Base-by-base conservation (phyloP, 768 basidiomycete species). In the Auricularia auricula-judae region DNA sequence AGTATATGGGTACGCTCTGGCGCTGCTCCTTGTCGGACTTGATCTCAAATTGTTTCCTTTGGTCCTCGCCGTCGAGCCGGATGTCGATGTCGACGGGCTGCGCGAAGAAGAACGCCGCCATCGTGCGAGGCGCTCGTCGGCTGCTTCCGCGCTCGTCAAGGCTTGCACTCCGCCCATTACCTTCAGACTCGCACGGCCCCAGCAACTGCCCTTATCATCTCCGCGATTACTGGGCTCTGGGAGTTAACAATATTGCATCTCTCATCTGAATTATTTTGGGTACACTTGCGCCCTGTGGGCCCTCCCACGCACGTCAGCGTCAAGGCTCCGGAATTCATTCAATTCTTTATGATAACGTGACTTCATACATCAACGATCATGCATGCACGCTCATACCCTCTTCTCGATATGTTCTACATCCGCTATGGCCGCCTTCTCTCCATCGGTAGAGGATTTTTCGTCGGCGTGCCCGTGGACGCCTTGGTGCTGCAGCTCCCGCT, bases 61-160 rank as follows among this genome's bases (percentile, higher is more conserved):
- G 77, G 42, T 97, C 91, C 72, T 98, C 94, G 42, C 85, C 88
- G 59, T 90, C 86, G 36, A 98, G 82, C 71, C 88, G 88, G 72
- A 99, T 78, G 72, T 97, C 93, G 16, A 98, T 82, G 71, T 98
- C 95, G 66, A 98, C 85, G 2, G 93, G 91, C 5, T 88, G 88
- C 59, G 87, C 83, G 73, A 97, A 97, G 81, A 97, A 96, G 76
- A 91, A 95, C 2, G 89, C 86, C 58, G 94, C 88, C 89, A 91
- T 91, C 39, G 39, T 39, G 8, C 39, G 39, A 39, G 39, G 12
- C 39, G 39, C 39, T 39, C 39, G 39, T 39, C 39, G 39, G 39
- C 39, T 39, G 39, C 39, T 7, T 2, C 39, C 39, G 39, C 39
- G 39, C 39, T 39, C 39, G 7, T 8, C 7, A 7, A 39, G 39